Evolutionary conservation across 2,329 filamentous ascomycete species (phyloP).

Genomic region (Penicillium verrucosum): DNA sequence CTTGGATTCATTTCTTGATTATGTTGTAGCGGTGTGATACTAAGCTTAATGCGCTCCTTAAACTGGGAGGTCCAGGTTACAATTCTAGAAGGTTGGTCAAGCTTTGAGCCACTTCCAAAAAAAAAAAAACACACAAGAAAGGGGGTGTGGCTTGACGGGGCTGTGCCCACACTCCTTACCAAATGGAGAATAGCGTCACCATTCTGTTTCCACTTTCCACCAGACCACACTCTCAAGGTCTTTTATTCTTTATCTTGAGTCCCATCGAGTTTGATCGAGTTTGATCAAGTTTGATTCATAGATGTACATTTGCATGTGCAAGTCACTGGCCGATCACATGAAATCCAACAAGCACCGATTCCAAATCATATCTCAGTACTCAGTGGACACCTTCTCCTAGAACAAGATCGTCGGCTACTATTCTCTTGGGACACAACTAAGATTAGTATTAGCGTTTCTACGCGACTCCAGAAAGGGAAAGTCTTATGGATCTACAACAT

Average conservation of each 20-base stretch:
- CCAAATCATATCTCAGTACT: neutral
- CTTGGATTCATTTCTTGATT: neutral
- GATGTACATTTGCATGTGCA: neutral
- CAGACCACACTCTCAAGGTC: neutral
- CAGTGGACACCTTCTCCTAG: neutral
- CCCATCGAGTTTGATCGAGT: neutral
- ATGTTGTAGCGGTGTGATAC: neutral
- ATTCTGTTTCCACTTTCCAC: neutral
- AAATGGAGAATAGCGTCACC: neutral
- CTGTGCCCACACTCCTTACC: neutral
- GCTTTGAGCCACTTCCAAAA: neutral
- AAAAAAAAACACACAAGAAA: neutral
- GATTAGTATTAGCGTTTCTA: neutral
- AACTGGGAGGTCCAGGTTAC: neutral
- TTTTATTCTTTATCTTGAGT: neutral
- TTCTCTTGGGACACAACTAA: neutral
- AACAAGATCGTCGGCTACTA: neutral
- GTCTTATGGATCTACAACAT: neutral
- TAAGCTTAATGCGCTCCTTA: neutral
- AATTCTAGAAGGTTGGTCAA: neutral
- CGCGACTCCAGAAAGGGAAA: neutral
- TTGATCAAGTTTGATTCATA: neutral
- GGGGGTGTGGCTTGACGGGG: constrained; percentile 5
- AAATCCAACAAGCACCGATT: neutral
- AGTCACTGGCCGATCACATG: neutral